A percentile compares a stretch with the other conserved stretches of the same genome.
Evolutionary conservation across 2,329 filamentous ascomycete species (phyloP).

Genomic region (Hypoxylon sp.): DNA sequence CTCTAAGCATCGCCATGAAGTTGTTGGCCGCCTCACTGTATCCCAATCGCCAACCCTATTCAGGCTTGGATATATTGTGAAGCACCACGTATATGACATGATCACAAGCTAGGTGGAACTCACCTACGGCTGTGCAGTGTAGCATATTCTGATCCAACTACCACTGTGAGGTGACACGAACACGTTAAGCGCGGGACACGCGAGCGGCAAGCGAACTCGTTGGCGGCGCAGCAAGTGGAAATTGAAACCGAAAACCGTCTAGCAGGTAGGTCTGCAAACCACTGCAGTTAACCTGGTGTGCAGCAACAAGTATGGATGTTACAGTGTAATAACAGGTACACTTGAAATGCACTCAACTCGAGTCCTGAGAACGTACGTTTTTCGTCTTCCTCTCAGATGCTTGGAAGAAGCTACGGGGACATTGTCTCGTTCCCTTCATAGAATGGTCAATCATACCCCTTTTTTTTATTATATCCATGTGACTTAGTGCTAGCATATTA

Average conservation of each 20-base stretch:
- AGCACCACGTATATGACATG: not conserved
- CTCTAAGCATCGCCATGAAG: not conserved
- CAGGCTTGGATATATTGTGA: not conserved
- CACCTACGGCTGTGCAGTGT: not conserved
- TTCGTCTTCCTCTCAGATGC: not conserved
- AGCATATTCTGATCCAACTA: not conserved
- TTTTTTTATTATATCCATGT: not conserved
- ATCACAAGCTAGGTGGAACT: not conserved
- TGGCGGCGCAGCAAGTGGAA: conserved; percentile 6
- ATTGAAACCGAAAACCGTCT: no score
- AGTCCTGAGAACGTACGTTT: not conserved
- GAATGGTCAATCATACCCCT: not conserved
- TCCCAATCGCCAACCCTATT: not conserved
- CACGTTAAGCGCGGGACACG: not conserved
- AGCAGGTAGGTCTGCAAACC: no score
- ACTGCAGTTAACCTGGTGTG: no score
- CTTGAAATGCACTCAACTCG: not conserved
- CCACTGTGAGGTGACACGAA: not conserved
- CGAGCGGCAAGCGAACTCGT: conserved; percentile 5
- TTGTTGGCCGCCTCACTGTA: conserved; percentile 5
- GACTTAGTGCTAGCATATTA: not conserved
- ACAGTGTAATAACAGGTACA: no score
- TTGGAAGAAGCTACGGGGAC: not conserved
- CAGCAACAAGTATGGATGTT: not conserved
- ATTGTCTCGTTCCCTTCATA: not conserved